Percentiles rank a stretch among this genome's conserved stretches.
phyloP scores from a whole-genome alignment of 192 early-diverging fungal genomes.

The Powellomyces hirtus region DNA sequence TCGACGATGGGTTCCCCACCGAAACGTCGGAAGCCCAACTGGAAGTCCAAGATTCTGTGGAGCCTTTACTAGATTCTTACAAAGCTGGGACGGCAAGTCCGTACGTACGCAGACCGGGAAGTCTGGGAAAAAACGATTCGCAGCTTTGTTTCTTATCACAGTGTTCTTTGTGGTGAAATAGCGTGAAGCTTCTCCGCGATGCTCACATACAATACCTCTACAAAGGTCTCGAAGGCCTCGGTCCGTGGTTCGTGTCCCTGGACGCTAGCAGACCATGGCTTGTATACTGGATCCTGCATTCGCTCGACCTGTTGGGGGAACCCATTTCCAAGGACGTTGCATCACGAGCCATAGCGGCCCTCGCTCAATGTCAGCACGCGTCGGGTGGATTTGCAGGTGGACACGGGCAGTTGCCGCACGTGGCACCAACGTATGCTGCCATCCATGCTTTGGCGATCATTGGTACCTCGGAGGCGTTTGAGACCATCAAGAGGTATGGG shows the following conservation, averaged over 20 bases:
- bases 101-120: slow-evolving; percentile 10
- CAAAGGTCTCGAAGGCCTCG: slow-evolving; percentile 49
- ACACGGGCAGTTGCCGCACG: slow-evolving; percentile 77
- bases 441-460: slow-evolving; percentile 77
- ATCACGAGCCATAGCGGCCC: slow-evolving; percentile 55
- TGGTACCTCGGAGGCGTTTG: slow-evolving; percentile 70
- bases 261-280: slow-evolving; percentile 93
- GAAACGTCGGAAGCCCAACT: slow-evolving; percentile 62
- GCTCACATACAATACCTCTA: slow-evolving; percentile 60
- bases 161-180: background rate
- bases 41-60: slow-evolving; percentile 35
- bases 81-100: background rate
- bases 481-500: slow-evolving; percentile 58
- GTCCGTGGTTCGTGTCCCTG: slow-evolving; percentile 56
- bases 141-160: background rate
- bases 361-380: slow-evolving; percentile 62
- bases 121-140: background rate
- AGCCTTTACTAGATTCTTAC: slow-evolving; percentile 22
- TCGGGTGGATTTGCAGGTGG: slow-evolving; percentile 90
- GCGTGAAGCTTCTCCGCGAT: slow-evolving; percentile 43
- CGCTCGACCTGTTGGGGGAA: slow-evolving; percentile 71
- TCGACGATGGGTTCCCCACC: slow-evolving; percentile 56
- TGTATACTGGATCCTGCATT: slow-evolving; percentile 85
- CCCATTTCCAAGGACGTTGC: slow-evolving; percentile 19
- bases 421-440: slow-evolving; percentile 88